Evolutionary conservation across 371 early-diverging fungal species (phyloP).

Genomic region (Nematocida sp.): DNA sequence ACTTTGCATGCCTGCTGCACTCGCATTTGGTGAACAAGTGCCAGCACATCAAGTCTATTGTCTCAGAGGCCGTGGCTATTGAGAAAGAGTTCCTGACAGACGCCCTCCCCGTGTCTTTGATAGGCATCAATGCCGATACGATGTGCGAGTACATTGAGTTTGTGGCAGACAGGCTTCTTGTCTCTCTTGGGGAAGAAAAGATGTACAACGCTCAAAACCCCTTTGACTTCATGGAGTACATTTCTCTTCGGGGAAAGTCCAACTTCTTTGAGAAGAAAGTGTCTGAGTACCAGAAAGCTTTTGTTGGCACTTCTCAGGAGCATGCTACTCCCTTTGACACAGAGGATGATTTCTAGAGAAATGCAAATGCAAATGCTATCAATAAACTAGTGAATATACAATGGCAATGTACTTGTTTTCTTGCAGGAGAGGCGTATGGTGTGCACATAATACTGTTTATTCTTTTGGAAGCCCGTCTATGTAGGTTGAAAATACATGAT

Average conservation of each 20-base stretch:
- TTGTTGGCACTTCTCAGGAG: slow-evolving; percentile 57
- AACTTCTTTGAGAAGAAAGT: slow-evolving; percentile 99
- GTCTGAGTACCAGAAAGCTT: slow-evolving; percentile 90
- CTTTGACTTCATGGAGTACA: slow-evolving; percentile 99
- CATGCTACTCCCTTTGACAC: slow-evolving; percentile 45
- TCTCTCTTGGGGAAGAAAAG: slow-evolving; percentile 80
- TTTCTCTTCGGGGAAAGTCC: slow-evolving; percentile 88
- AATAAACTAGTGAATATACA: too few relatives aligned
- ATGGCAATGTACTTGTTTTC: too few relatives aligned
- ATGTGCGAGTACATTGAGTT: slow-evolving; percentile 98
- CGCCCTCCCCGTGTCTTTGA: slow-evolving; percentile 81
- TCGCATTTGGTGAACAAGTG: slow-evolving; percentile 75
- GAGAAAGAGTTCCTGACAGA: slow-evolving; percentile 92
- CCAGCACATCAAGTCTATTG: slow-evolving; percentile 70
- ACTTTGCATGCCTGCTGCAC: slow-evolving; percentile 95
- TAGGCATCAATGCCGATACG: slow-evolving; percentile 90
- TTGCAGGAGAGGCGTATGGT: too few relatives aligned
- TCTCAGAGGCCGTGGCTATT: slow-evolving; percentile 77
- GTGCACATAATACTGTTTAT: too few relatives aligned
- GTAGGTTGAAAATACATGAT: slow-evolving; percentile 28
- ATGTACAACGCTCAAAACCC: slow-evolving; percentile 83
- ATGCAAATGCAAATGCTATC: background rate
- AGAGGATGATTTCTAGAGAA: slow-evolving; percentile 60
- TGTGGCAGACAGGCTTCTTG: slow-evolving; percentile 89
- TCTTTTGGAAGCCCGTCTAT: too few relatives aligned